phyloP scores from a whole-genome alignment of 805 yeast species.

The Candida rishiriensis region DNA sequence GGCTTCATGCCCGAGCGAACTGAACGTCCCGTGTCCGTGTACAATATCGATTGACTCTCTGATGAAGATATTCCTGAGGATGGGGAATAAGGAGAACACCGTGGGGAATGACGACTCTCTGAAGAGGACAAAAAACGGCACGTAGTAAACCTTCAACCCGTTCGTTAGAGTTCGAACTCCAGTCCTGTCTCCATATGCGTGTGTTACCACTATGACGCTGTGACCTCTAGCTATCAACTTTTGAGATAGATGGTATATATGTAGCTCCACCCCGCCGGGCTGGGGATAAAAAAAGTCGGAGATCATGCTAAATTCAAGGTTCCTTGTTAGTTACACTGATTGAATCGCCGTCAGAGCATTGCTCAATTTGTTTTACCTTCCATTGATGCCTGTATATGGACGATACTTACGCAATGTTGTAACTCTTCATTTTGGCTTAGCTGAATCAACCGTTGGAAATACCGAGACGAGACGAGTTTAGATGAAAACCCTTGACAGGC shows the following conservation, averaged over 20 bases:
- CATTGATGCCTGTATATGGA: neutral
- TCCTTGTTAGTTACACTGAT: neutral
- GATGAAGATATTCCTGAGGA: conserved; percentile 76
- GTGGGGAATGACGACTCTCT: conserved; percentile 86
- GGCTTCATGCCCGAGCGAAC: conserved; percentile 84
- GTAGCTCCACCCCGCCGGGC: conserved; percentile 97
- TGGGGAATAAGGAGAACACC: conserved; percentile 83
- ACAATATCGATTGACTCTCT: conserved; percentile 84
- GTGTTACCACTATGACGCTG: conserved; percentile 82
- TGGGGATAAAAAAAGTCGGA: conserved; percentile 98
- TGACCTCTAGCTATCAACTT: conserved; percentile 77
- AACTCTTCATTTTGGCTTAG: conserved; percentile 14
- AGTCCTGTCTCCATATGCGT: conserved; percentile 74
- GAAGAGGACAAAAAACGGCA: conserved; percentile 76
- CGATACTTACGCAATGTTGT: conserved; percentile 27
- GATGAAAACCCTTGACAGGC: no score
- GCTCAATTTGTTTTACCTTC: no score
- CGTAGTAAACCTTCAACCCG: conserved; percentile 89
- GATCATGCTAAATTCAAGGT: conserved; percentile 50
- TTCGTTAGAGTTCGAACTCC: conserved; percentile 83
- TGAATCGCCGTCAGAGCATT: no score
- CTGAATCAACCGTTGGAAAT: neutral
- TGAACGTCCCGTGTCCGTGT: conserved; percentile 92
- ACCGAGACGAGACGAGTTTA: no score
- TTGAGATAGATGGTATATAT: conserved; percentile 86